phyloP scores from a whole-genome alignment of 148 eudicot genomes.

The Arctostaphylos glauca region DNA sequence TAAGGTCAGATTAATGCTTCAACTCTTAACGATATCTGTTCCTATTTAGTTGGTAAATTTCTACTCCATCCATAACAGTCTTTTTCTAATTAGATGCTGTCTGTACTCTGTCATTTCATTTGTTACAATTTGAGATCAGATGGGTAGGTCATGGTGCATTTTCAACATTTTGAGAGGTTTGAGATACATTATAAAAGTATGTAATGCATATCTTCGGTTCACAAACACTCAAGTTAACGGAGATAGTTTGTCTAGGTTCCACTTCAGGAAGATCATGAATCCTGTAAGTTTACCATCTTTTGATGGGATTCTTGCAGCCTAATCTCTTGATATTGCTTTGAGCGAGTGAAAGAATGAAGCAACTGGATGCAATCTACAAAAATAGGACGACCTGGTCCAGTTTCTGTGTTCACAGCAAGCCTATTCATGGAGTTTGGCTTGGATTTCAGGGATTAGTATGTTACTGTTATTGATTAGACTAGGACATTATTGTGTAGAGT shows the following conservation, averaged over 20 bases:
- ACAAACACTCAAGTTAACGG: background rate
- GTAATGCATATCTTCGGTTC: background rate
- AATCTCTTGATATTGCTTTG: background rate
- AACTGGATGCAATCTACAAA: background rate
- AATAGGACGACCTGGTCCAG: background rate
- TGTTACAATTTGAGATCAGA: background rate
- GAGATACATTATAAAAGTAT: background rate
- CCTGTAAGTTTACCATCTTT: background rate
- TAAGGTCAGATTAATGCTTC: constrained; percentile 44
- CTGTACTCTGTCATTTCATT: background rate
- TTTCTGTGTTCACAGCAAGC: background rate
- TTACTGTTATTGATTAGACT: background rate
- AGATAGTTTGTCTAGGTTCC: background rate
- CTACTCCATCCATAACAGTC: background rate
- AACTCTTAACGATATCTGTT: background rate
- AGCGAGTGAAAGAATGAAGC: background rate
- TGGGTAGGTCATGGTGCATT: background rate
- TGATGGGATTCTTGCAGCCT: constrained; percentile 13
- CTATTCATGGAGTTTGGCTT: background rate
- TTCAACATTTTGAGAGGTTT: background rate
- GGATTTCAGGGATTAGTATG: background rate
- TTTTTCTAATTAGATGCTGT: background rate
- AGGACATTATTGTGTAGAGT: background rate
- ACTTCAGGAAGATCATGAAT: background rate
- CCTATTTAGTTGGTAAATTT: background rate